phyloP scores from a whole-genome alignment of 441 rosid species.

The Erysimum cheiri region DNA sequence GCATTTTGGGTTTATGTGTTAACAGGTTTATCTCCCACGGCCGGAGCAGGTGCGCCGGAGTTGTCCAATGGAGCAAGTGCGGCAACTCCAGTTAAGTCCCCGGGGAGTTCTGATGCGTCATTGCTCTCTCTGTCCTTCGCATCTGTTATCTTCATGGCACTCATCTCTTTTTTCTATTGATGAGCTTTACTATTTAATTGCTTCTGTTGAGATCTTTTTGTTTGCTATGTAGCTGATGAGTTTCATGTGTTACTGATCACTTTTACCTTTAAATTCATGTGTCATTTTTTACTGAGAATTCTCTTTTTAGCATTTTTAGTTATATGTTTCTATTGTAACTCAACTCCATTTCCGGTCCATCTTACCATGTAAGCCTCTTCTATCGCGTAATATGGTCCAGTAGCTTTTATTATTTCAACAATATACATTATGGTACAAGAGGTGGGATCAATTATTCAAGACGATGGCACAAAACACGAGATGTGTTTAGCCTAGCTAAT shows the following conservation, averaged over 20 bases:
- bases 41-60: constrained; percentile 27
- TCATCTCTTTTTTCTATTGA: constrained; percentile 28
- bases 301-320: background rate
- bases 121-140: constrained; percentile 16
- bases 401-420: constrained; percentile 21
- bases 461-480: constrained; percentile 1
- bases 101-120: constrained; percentile 31
- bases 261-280: constrained; percentile 11
- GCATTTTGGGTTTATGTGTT: constrained; percentile 3
- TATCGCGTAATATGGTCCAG: background rate
- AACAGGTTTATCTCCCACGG: constrained; percentile 35
- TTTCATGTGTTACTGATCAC: constrained; percentile 13
- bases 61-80: constrained; percentile 19
- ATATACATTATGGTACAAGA: constrained; percentile 22
- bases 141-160: constrained; percentile 11
- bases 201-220: constrained; percentile 13
- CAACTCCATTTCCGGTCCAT: too few species aligned
- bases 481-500: background rate
- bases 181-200: constrained; percentile 1
- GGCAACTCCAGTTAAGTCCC: constrained; percentile 23
- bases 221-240: constrained; percentile 1
- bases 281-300: constrained; percentile 24
- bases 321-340: too few species aligned
- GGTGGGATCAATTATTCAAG: constrained; percentile 12
- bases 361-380: too few species aligned